Base-by-base conservation (phyloP, 345 rosid genomes). In the Pistacia integerrima region DNA sequence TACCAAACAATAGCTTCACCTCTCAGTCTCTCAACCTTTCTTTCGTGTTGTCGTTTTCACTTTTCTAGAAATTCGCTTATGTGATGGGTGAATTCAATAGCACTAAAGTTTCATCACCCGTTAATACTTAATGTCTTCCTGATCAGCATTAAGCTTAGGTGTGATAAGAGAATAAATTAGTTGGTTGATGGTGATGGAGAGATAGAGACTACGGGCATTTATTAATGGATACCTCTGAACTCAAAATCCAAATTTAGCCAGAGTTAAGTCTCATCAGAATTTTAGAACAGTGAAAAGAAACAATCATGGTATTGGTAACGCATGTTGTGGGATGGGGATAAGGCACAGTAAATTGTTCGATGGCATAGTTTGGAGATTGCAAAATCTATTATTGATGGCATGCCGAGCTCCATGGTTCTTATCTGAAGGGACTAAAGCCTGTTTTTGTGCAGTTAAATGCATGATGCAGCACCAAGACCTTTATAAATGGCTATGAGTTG, bases 381-480 rank as follows among this genome's bases (percentile, higher is more conserved):
- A 80, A 67, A 67, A 82, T 78, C 82, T 65, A 72, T 73, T 73
- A 30, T 36, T 48, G 68, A 51, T 71, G 82, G 38, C 70, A 83
- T 75, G 73, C 69, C 16, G 60, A 72, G 49, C 55, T 48, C 44
- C 58, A 48, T 49, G 62, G 64, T 70, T 74, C 83, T 77, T 71
- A 62, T 79, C 77, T 2, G 44, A 77, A 75, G 79, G 51, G 81
- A 63, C 79, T 71, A 66, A 77, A 74, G 72, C 22, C 71, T 69
- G 41, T 30, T 44, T 30, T 65, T 35, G 41, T 46, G 78, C 56
- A 64, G 76, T 60, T 65, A 14, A 30, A 30, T 30, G 33, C 7
- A 70, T 76, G 81, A 65, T 74, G 69, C 58, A 70, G 74, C 78
- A 73, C 76, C 65, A 72, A 6, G 71, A 77, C 76, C 64, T 56